phyloP scores from a whole-genome alignment of 805 yeast species.

The Candida palmyrensis region DNA sequence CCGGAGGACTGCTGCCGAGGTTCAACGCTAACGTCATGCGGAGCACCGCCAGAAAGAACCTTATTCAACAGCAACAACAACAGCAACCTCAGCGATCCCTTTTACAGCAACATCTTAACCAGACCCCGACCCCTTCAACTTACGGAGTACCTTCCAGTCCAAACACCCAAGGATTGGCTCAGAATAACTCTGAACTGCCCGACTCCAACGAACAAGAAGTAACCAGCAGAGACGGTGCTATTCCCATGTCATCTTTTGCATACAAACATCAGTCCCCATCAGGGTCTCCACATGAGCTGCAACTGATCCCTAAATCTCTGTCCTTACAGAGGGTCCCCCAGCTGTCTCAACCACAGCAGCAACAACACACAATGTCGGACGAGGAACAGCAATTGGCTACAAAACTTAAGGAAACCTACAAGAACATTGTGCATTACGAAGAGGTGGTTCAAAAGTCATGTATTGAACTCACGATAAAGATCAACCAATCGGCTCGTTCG shows the following conservation, averaged over 20 bases:
- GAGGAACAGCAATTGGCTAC: constrained; percentile 65
- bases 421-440: constrained; percentile 61
- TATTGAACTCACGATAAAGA: constrained; percentile 49
- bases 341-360: constrained; percentile 3
- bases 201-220: constrained; percentile 29
- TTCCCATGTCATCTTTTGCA: too few species aligned
- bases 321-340: too few species aligned
- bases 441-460: constrained; percentile 68
- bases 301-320: too few species aligned
- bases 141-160: constrained; percentile 40
- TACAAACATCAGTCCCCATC: constrained; percentile 9
- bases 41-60: constrained; percentile 8
- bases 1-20: constrained; percentile 4
- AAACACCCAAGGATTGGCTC: constrained; percentile 20
- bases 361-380: constrained; percentile 38
- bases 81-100: constrained; percentile 6
- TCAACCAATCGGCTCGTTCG: constrained; percentile 33
- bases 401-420: constrained; percentile 70
- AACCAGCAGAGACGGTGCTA: too few species aligned
- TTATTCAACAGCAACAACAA: constrained; percentile 7
- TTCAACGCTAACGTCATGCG: constrained; percentile 4
- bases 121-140: constrained; percentile 38
- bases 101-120: constrained; percentile 9
- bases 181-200: constrained; percentile 36
- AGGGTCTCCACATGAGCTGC: background rate